Conservation (phyloP, 2,329 filamentous ascomycete genomes). For the Trichoderma cornu-damae region DNA sequence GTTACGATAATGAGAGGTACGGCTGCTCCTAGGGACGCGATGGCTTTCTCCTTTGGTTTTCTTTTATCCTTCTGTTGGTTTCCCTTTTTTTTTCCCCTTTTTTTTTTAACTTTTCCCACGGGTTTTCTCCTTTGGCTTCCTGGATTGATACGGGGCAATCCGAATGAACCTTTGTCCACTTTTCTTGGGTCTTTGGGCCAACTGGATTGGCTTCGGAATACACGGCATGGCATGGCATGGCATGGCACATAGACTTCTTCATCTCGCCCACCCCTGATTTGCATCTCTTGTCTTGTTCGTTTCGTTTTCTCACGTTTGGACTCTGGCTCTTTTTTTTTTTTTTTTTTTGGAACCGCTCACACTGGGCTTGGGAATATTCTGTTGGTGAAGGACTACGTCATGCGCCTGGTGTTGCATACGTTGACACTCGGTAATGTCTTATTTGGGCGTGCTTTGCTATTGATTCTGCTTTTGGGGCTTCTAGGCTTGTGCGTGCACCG, state of each 20-base stretch:
- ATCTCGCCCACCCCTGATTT: conserved; percentile 18
- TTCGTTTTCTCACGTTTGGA: background rate
- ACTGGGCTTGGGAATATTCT: conserved; percentile 4
- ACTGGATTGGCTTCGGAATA: conserved; percentile 20
- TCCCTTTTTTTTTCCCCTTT: background rate
- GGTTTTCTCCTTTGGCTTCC: background rate
- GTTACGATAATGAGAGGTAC: conserved; percentile 11
- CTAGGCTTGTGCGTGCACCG: conserved; percentile 3
- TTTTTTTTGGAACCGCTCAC: background rate
- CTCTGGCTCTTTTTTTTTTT: background rate
- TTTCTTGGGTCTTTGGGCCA: conserved; percentile 13
- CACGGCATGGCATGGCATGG: conserved; percentile 20
- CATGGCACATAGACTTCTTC: conserved; percentile 17
- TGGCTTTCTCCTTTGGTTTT: conserved; percentile 23
- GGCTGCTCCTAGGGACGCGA: conserved; percentile 1
- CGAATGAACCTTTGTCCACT: background rate
- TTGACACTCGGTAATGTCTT: conserved; percentile 19
- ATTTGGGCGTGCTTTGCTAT: conserved; percentile 3
- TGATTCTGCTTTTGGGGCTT: background rate
- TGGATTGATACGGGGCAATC: conserved; percentile 27
- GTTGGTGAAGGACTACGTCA: conserved; percentile 9
- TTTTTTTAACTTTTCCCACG: background rate
- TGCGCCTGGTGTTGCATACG: conserved; percentile 20
- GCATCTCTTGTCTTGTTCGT: background rate
- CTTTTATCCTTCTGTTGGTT: conserved; percentile 21